Evolutionary conservation across 2,329 filamentous ascomycete genomes (phyloP), one percentile per base, ranked within the genome.

Genomic region (Alternaria novae-zelandiae): DNA sequence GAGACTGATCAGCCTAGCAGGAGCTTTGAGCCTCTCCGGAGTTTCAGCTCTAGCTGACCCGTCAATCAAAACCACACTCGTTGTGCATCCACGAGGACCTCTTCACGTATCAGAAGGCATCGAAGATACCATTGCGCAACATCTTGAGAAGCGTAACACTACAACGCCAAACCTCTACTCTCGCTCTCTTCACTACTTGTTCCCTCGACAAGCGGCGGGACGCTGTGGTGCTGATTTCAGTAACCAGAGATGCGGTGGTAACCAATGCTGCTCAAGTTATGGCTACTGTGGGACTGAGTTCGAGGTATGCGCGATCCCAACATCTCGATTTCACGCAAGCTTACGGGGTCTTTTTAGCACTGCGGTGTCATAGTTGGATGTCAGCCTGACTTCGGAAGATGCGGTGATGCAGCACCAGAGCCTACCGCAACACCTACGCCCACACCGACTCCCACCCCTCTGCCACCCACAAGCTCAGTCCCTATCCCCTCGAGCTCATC

Each of bases 371-470:
- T 77, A 15, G 73, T 72, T 7, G 72, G 71, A 36, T 75, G 73
- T 41, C 74, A 77, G 28, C 73, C 73, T 12, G 59, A 71, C 10
- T 77, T 68, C 54, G 73, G 74, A 36, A 60, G 73, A 50, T 77
- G 74, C 44, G 73, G 73, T 41, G 65, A 74, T 45, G 59, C 64
- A 17, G 63, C 68, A 23, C 60, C 63, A 20, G 51, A 51, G 23
- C 63, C 66, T 6, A 59, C 49, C 15, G 54, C 61, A 7, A 64
- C 66, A 11, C 65, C 65, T 6, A 64, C 60, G 6, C 66, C 70
- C 4, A 70, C 67, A 2, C 64, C 67, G 5, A 68, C 68, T 13
- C 68, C 70, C 9, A 70, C 69, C n/a, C 64, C 70, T 7, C 65
- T 65, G 9, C 68, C 73, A 3, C 59, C 71, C 4, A 61, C 69